Base-by-base conservation (phyloP, 306 rosid species). In the Sicyos edulis region DNA sequence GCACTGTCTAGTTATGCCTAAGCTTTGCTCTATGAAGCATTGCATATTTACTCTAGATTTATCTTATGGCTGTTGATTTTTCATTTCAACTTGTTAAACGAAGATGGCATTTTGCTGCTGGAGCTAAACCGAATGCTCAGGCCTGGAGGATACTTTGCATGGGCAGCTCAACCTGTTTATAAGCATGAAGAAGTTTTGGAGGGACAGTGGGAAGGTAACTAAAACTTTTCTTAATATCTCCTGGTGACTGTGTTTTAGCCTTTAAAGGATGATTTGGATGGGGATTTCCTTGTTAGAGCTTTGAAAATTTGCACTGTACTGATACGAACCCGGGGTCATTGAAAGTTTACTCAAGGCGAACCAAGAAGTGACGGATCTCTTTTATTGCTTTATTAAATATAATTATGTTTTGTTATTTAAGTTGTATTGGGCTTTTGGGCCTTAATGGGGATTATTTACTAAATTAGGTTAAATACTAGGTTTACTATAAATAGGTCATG, bases 131-230 rank as follows among this genome's bases (percentile, higher is more conserved):
- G 97, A 88, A 80, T 89, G 76, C 88, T 92, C 72, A 86, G 96
- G 79, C 91, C 91, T 0, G 96, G 97, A 74, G 91, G 92, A 52
- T 86, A 92, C 79, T 92, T 89, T 81, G 89, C 86, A 17, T 92
- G 97, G 97, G 96, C 96, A 14, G 96, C 95, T 17, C 95, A 92
- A 77, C 95, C 95, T 14, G 92, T 92, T 69, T 83, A 89, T 80
- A 89, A 88, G 78, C 91, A 84, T 57, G 91, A 88, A 81, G 88
- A 82, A 61, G 68, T 69, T 80, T 88, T 89, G 70, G 87, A 79
- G 76, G 85, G 81, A 80, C 91, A 92, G 80, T 88, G 98, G 98
- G 82, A 83, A 92, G 98, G 98, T 92, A 81, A 19, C 72, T 47
- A 67, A 13, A 20, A 21, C 7, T 20, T 20, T 47, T 13, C 55